These are phyloP conservation scores for Boletus patriciae DNA, from an alignment of 768 basidiomycete genomes.

Conservation along the genomic window DNA sequence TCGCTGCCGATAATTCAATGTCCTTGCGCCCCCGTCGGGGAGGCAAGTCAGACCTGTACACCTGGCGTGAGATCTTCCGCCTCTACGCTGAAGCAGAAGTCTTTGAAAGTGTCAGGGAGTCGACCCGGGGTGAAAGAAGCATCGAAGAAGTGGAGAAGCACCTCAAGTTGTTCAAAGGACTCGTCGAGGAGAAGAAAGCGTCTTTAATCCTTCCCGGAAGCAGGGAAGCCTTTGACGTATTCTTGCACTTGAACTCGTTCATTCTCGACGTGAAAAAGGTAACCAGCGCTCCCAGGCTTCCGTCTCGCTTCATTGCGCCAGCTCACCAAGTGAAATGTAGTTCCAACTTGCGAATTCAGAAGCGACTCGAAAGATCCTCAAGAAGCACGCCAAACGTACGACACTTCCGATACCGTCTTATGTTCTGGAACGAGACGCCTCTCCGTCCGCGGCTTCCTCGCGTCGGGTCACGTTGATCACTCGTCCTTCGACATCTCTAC, in stretches of 20 bases:
- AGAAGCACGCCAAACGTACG: conserved; percentile 92
- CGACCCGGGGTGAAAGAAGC: conserved; percentile 62
- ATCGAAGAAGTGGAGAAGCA: conserved; percentile 69
- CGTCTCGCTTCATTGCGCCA: background rate
- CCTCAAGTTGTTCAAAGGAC: conserved; percentile 60
- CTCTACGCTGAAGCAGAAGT: conserved; percentile 84
- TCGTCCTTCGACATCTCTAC: conserved; percentile 42
- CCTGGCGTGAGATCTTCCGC: conserved; percentile 89
- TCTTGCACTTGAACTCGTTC: conserved; percentile 73
- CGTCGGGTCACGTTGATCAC: conserved; percentile 34
- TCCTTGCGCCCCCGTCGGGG: conserved; percentile 42
- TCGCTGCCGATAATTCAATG: conserved; percentile 12
- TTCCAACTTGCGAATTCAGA: conserved; percentile 85
- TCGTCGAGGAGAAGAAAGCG: conserved; percentile 49
- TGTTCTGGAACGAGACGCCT: conserved; percentile 21
- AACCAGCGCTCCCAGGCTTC: background rate
- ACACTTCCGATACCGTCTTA: conserved; percentile 62
- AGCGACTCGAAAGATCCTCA: conserved; percentile 89
- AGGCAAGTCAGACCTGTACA: conserved; percentile 63
- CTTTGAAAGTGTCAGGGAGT: conserved; percentile 73
- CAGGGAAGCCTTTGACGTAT: conserved; percentile 59
- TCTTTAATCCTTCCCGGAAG: conserved; percentile 60
- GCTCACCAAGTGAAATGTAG: conserved; percentile 33
- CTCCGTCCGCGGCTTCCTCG: conserved; percentile 11
- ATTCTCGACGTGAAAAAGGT: conserved; percentile 84